Base-by-base conservation (phyloP, 768 basidiomycete genomes). In the Leccinum arenicola region DNA sequence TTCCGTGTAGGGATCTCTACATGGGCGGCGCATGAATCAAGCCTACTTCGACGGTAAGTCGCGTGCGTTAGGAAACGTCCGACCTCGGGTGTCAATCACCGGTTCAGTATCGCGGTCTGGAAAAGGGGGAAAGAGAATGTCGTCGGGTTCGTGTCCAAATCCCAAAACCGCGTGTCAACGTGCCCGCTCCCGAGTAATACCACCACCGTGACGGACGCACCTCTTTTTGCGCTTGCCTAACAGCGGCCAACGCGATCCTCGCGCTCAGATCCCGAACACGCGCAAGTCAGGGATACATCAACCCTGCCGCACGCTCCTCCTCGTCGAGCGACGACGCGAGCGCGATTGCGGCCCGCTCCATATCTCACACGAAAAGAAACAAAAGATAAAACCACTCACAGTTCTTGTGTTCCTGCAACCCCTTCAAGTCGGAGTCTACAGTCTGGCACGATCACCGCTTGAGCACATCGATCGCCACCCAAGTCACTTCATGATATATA, bases 21-120 rank as follows among this genome's bases (percentile, higher is more conserved):
- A 78, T 89, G 58, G 88, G 84, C 6, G 86, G 84, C 14, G 88
- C 87, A 17, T 89, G 89, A 21, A 82, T 84, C 58, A 79, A 78
- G 57, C 82, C 85, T 11, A 66, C 66, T 23, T 81, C 78, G 14
- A 82, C 82, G 12, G 72, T 73, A 56, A 43, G 73, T 64, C 45
- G 6, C 23, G 7, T 11, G 27, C 10, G 19, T 50, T 10, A 25
- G 12, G 40, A n/a, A 27, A 27, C 27, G 27, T 27, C 27, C 27
- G 27, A 27, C 27, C 27, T 27, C 27, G 56, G 91, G 91, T 1
- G 84, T 98, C 36, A 99, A 99, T 65, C 96, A 99, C 70, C 81
- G 93, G 31, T 98, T 88, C 62, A 78, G 79, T 12, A 87, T 95
- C 35, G 84, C 78, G 62, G 74, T 77, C 53, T 97, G 92, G 91